These are phyloP conservation scores for Nemania abortiva DNA, from an alignment of 2,329 filamentous ascomycete genomes.

Conservation along the genomic window DNA sequence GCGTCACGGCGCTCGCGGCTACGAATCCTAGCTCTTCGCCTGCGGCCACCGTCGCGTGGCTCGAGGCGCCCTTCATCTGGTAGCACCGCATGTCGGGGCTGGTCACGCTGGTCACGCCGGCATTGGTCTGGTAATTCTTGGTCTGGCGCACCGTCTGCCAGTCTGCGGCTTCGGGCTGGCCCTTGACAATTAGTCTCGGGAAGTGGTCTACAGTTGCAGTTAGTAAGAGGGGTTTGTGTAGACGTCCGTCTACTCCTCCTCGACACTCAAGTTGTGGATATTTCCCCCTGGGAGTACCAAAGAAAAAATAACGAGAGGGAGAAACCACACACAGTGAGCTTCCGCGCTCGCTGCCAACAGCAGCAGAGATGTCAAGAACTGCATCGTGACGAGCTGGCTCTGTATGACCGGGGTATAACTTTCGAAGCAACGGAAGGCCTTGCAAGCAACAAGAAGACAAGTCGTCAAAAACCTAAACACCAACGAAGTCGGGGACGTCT, in stretches of 20 bases:
- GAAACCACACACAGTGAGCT: constrained; percentile 29
- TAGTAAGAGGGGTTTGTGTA: background rate
- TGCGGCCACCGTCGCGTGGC: constrained; percentile 47
- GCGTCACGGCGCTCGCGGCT: constrained; percentile 48
- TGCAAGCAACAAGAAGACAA: background rate
- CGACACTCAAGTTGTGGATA: background rate
- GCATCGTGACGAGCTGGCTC: constrained; percentile 21
- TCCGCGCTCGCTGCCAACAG: constrained; percentile 27
- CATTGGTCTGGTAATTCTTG: constrained; percentile 53
- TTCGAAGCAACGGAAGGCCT: background rate
- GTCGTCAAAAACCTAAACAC: background rate
- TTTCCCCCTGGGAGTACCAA: background rate
- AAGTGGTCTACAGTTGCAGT: constrained; percentile 46
- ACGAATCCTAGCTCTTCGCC: constrained; percentile 49
- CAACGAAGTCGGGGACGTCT: background rate
- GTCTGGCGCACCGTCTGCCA: constrained; percentile 50
- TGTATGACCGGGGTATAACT: background rate
- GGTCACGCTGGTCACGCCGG: constrained; percentile 50
- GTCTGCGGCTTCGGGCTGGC: constrained; percentile 44
- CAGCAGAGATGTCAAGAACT: constrained; percentile 25
- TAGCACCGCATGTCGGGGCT: constrained; percentile 52
- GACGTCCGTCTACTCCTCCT: background rate
- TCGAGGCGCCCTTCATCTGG: constrained; percentile 40
- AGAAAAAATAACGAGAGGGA: background rate
- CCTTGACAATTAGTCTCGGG: constrained; percentile 48